Evolutionary conservation across 768 basidiomycete species (phyloP).

Genomic region (Infundibulicybe gibba): DNA sequence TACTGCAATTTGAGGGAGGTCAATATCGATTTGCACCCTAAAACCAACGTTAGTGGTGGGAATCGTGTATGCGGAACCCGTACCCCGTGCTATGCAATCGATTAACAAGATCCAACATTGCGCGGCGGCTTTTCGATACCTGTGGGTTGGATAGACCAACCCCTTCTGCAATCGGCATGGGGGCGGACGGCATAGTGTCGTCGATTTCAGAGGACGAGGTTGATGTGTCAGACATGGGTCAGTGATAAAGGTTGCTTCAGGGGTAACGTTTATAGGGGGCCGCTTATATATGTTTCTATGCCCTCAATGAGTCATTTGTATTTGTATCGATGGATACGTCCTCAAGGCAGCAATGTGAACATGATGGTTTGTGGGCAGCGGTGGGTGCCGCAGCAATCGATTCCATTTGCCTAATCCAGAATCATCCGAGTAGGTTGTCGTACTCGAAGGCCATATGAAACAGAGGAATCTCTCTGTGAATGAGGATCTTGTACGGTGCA

Average conservation of each 20-base stretch:
- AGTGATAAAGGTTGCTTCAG: not conserved
- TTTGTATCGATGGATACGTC: not conserved
- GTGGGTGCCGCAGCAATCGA: too few relatives aligned
- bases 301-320: not conserved
- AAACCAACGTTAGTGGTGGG: slow-evolving; percentile 30
- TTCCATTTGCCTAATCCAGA: too few relatives aligned
- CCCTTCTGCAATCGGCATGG: slow-evolving; percentile 10
- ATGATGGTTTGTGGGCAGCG: too few relatives aligned
- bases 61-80: slow-evolving; percentile 4
- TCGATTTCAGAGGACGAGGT: not conserved
- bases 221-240: not conserved
- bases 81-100: slow-evolving; percentile 62
- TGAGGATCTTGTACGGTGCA: too few relatives aligned
- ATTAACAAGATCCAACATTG: slow-evolving; percentile 58
- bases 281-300: not conserved
- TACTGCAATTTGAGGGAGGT: slow-evolving; percentile 71
- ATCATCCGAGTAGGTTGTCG: too few relatives aligned
- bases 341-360: too few relatives aligned
- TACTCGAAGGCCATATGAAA: too few relatives aligned
- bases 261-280: not conserved
- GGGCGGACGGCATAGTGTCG: not conserved
- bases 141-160: slow-evolving; percentile 53
- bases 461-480: too few relatives aligned
- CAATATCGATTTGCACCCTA: slow-evolving; percentile 68
- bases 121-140: slow-evolving; percentile 36